These are phyloP conservation scores for Salvia sclarea DNA, from an alignment of 305 asterid genomes.

Conservation along the genomic window DNA sequence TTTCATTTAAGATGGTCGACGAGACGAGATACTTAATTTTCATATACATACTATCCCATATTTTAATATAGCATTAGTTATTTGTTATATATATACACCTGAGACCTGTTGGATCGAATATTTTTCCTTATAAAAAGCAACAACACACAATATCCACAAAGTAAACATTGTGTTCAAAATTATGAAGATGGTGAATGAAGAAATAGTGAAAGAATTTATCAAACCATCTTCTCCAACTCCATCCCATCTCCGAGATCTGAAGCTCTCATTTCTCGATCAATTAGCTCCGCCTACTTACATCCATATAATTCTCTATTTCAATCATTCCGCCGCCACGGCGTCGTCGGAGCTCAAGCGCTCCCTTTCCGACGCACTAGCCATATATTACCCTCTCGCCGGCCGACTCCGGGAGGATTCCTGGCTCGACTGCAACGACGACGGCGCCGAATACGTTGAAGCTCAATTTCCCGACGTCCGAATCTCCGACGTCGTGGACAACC, in stretches of 20 bases:
- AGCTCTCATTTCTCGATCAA: constrained; percentile 41
- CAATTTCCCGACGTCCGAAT: constrained; percentile 9
- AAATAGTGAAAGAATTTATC: constrained; percentile 22
- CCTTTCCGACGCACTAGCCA: constrained; percentile 28
- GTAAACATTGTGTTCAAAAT: too few species aligned
- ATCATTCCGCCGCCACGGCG: background rate
- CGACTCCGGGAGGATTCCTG: constrained; percentile 17
- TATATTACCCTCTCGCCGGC: constrained; percentile 41
- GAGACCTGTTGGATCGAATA: too few species aligned
- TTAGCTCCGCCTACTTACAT: constrained; percentile 28
- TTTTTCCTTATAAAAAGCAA: too few species aligned
- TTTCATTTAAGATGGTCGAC: too few species aligned
- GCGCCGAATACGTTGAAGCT: constrained; percentile 33
- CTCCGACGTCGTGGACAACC: background rate
- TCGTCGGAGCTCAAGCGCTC: constrained; percentile 33
- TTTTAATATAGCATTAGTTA: too few species aligned
- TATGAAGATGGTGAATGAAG: constrained; percentile 12
- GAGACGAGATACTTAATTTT: too few species aligned
- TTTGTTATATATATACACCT: too few species aligned
- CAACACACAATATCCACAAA: background rate
- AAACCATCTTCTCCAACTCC: constrained; percentile 45
- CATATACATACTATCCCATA: too few species aligned
- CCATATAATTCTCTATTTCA: constrained; percentile 36
- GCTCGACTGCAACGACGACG: constrained; percentile 39
- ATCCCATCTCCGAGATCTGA: constrained; percentile 13